Evolutionary conservation across 305 asterid species (phyloP).

Genomic region (Fraxinus greggii): DNA sequence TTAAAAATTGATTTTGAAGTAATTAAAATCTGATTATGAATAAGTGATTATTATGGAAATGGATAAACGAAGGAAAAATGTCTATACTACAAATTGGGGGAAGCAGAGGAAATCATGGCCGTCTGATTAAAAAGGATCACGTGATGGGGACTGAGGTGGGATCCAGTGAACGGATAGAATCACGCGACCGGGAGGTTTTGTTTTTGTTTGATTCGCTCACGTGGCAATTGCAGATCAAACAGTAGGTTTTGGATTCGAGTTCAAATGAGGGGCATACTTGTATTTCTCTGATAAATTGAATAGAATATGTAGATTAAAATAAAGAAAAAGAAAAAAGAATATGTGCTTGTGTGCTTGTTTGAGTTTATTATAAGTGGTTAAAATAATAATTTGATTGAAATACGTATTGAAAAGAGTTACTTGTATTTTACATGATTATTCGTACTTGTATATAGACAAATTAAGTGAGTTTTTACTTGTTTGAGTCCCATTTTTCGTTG

Average conservation of each 20-base stretch:
- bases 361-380: neutral
- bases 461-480: neutral
- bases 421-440: too few relatives aligned
- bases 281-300: neutral
- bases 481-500: too few relatives aligned
- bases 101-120: conserved; percentile 29
- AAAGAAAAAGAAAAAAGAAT: too few relatives aligned
- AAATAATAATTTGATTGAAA: neutral
- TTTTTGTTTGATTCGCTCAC: conserved; percentile 10
- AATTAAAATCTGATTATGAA: conserved; percentile 13
- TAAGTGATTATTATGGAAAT: conserved; percentile 14
- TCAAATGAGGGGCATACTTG: neutral
- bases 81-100: conserved; percentile 1
- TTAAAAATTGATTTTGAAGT: neutral
- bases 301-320: neutral
- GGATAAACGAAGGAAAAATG: neutral
- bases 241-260: neutral
- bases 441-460: neutral
- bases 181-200: neutral
- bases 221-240: neutral
- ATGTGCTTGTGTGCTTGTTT: neutral
- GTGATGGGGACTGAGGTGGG: conserved; percentile 14
- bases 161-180: conserved; percentile 9
- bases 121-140: neutral
- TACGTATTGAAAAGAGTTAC: neutral